Conservation (phyloP, 2,329 filamentous ascomycete genomes). For the Claviceps fusiformis region DNA sequence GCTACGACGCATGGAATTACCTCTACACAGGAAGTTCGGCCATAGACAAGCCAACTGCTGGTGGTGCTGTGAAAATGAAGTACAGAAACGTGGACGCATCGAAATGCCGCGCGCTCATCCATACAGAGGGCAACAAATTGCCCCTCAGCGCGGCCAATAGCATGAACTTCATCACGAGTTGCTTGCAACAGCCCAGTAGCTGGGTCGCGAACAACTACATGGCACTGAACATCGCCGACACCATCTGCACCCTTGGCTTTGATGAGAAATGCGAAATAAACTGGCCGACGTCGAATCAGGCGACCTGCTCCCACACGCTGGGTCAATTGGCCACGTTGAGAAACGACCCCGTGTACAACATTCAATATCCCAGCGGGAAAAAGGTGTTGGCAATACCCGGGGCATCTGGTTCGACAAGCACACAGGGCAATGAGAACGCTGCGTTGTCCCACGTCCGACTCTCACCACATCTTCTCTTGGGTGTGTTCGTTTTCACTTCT, state of each 20-base stretch:
- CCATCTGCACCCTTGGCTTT: slow-evolving; percentile 30
- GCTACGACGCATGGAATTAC: slow-evolving; percentile 50
- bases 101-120: slow-evolving; percentile 34
- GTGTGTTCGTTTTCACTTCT: not conserved
- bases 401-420: not conserved
- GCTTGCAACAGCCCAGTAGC: slow-evolving; percentile 24
- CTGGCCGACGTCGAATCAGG: slow-evolving; percentile 30
- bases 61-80: slow-evolving; percentile 34
- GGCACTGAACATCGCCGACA: slow-evolving; percentile 37
- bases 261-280: slow-evolving; percentile 33
- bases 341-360: slow-evolving; percentile 30
- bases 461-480: not conserved
- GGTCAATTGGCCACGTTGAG: slow-evolving; percentile 23
- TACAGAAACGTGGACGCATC: slow-evolving; percentile 29
- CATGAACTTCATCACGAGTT: slow-evolving; percentile 38
- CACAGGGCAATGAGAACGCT: not conserved
- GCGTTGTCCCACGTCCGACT: not conserved
- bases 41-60: slow-evolving; percentile 28
- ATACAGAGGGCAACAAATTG: slow-evolving; percentile 24
- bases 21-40: slow-evolving; percentile 36
- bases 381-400: slow-evolving; percentile 21
- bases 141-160: slow-evolving; percentile 35
- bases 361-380: slow-evolving; percentile 31
- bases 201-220: slow-evolving; percentile 36
- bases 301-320: slow-evolving; percentile 28